These are phyloP conservation scores for Triticum dicoccoides DNA, from an alignment of 176 grass and related monocot species.

Conservation along the genomic window DNA sequence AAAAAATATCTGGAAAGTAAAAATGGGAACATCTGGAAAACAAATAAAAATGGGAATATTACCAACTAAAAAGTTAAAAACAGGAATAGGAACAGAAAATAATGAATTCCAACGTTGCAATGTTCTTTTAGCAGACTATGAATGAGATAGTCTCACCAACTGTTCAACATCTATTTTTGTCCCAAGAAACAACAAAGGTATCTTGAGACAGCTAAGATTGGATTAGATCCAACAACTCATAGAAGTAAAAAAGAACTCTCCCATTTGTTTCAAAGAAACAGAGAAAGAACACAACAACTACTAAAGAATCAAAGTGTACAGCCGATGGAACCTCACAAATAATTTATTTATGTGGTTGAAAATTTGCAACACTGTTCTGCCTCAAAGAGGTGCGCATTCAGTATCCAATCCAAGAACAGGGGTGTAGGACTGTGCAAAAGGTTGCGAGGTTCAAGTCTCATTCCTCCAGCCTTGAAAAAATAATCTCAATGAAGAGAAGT, in stretches of 20 bases:
- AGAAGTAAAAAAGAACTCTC: background rate
- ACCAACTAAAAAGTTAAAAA: background rate
- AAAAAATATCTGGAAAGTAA: background rate
- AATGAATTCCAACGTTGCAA: background rate
- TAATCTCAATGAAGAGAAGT: slow-evolving; percentile 13
- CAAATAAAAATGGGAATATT: background rate
- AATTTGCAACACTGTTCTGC: background rate
- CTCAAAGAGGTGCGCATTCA: background rate
- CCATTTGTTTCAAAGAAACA: slow-evolving; percentile 1
- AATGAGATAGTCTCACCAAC: background rate
- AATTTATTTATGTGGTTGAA: background rate
- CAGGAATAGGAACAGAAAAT: background rate
- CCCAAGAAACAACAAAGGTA: slow-evolving; percentile 7
- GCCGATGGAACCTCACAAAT: background rate
- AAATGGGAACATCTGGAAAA: background rate
- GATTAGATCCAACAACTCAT: background rate
- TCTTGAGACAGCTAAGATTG: background rate
- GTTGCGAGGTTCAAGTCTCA: background rate
- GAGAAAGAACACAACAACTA: background rate
- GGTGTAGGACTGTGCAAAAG: background rate
- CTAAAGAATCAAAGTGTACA: background rate
- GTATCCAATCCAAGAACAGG: background rate
- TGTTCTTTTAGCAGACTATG: background rate
- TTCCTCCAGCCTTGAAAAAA: background rate
- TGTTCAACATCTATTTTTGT: background rate